A percentile compares a stretch with the other conserved stretches of the same genome.
Evolutionary conservation across 768 basidiomycete species (phyloP).

Genomic region (Lactarius hatsudake): DNA sequence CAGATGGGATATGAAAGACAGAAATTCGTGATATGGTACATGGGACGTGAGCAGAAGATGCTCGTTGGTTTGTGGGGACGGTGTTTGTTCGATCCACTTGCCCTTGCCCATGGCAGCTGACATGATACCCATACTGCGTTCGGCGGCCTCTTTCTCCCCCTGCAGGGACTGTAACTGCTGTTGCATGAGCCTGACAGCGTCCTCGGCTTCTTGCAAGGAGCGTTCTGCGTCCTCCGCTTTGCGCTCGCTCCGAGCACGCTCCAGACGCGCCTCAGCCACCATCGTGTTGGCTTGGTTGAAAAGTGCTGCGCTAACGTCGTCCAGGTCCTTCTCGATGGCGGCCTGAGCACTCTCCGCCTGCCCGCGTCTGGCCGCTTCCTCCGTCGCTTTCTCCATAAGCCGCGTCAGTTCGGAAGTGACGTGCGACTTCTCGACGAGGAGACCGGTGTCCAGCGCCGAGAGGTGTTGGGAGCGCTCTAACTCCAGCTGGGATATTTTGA

Average conservation of each 20-base stretch:
- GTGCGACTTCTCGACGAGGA: slow-evolving; percentile 87
- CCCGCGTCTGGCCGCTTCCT: slow-evolving; percentile 88
- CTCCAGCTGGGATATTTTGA: slow-evolving; percentile 77
- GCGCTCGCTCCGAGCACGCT: slow-evolving; percentile 62
- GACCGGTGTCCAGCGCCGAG: slow-evolving; percentile 83
- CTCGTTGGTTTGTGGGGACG: slow-evolving; percentile 28
- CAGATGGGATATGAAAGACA: slow-evolving; percentile 73
- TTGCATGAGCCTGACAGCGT: slow-evolving; percentile 82
- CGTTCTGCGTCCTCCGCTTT: slow-evolving; percentile 75
- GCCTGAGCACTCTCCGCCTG: slow-evolving; percentile 81
- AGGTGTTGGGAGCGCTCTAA: slow-evolving; percentile 84
- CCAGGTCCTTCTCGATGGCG: slow-evolving; percentile 90
- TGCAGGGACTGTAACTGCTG: slow-evolving; percentile 75
- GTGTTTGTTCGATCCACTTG: slow-evolving; percentile 56
- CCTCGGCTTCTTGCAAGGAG: slow-evolving; percentile 80
- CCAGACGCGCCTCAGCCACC: slow-evolving; percentile 90
- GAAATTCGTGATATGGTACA: slow-evolving; percentile 76
- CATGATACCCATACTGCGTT: slow-evolving; percentile 50
- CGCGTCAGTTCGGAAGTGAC: slow-evolving; percentile 90
- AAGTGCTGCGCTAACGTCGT: slow-evolving; percentile 86
- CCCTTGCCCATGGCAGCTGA: slow-evolving; percentile 59
- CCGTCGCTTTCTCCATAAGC: slow-evolving; percentile 92
- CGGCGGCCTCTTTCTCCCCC: slow-evolving; percentile 61
- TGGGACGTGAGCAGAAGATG: slow-evolving; percentile 63
- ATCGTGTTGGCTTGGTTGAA: slow-evolving; percentile 95